phyloP scores from a whole-genome alignment of 1,284 basidiomycete species.

The Phellinidium pouzarii region DNA sequence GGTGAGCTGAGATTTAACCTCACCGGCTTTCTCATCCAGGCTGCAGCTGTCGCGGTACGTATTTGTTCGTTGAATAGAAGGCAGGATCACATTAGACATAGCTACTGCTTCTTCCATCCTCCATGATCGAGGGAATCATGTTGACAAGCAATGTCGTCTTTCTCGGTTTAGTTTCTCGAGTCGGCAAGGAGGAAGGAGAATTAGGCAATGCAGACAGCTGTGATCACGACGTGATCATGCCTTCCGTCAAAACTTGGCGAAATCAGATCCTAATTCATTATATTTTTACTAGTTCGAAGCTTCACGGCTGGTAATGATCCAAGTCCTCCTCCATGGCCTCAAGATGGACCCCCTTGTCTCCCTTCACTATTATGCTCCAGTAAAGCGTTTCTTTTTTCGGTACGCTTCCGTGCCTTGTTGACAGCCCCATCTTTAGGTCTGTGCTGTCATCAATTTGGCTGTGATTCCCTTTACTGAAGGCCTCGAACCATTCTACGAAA shows the following conservation, averaged over 20 bases:
- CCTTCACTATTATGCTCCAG: slow-evolving; percentile 94
- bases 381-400: slow-evolving; percentile 13
- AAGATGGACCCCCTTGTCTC: slow-evolving; percentile 98
- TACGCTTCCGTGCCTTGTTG: neutral
- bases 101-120: neutral
- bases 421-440: slow-evolving; percentile 42
- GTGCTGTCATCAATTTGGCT: slow-evolving; percentile 82
- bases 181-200: too few species aligned
- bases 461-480: slow-evolving; percentile 89
- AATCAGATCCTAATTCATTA: neutral
- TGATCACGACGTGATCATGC: slow-evolving; percentile 7
- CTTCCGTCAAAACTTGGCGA: neutral
- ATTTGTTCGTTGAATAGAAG: neutral
- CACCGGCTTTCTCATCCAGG: slow-evolving; percentile 81
- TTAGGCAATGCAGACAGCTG: too few species aligned
- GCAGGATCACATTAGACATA: neutral
- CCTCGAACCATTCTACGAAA: slow-evolving; percentile 76
- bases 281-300: slow-evolving; percentile 75
- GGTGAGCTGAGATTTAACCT: slow-evolving; percentile 86
- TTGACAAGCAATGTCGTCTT: too few species aligned
- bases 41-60: slow-evolving; percentile 71
- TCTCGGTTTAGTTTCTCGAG: too few species aligned
- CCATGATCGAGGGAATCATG: too few species aligned
- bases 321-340: slow-evolving; percentile 89
- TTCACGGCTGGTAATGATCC: slow-evolving; percentile 92